phyloP scores from a whole-genome alignment of 768 basidiomycete species.

The Boletus subparvulus region DNA sequence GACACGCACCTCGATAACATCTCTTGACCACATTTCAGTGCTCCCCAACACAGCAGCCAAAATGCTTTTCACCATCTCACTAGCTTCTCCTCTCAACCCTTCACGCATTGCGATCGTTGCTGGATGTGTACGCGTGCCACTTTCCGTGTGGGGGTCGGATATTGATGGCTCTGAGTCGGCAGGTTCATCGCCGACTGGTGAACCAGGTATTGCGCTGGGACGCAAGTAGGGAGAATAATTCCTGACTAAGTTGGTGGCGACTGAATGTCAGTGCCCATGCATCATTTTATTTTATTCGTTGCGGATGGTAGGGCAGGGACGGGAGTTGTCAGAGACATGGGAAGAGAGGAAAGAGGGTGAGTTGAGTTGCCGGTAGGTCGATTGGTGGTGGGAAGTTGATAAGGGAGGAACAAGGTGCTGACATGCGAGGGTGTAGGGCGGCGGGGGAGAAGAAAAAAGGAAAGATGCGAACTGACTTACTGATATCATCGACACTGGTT shows the following conservation, averaged over 20 bases:
- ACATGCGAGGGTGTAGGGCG: conserved; percentile 22
- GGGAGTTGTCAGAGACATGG: conserved; percentile 25
- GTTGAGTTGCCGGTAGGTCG: conserved; percentile 25
- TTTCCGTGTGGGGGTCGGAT: conserved; percentile 43
- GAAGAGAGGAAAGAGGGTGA: conserved; percentile 29
- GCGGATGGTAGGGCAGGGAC: conserved; percentile 31
- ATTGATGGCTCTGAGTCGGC: conserved; percentile 1
- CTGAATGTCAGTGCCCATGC: conserved; percentile 71
- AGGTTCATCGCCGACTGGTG: conserved; percentile 5
- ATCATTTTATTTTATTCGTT: conserved; percentile 23
- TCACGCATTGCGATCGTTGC: conserved; percentile 67
- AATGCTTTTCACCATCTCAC: conserved; percentile 72
- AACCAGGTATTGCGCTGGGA: conserved; percentile 19
- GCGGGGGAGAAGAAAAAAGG: conserved; percentile 23
- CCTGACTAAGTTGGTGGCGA: conserved; percentile 84
- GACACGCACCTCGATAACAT: conserved; percentile 34
- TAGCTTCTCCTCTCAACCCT: conserved; percentile 62
- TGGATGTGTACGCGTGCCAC: conserved; percentile 52
- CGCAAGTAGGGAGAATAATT: conserved; percentile 88
- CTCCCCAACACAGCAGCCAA: conserved; percentile 18
- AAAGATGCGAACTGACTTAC: conserved; percentile 53
- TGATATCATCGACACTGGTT: conserved; percentile 74
- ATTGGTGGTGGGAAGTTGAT: conserved; percentile 28
- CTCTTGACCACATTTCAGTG: conserved; percentile 64
- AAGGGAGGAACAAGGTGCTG: conserved; percentile 16